Evolutionary conservation across 176 grass and related monocot species (phyloP).

Genomic region (Sorghum bicolor): DNA sequence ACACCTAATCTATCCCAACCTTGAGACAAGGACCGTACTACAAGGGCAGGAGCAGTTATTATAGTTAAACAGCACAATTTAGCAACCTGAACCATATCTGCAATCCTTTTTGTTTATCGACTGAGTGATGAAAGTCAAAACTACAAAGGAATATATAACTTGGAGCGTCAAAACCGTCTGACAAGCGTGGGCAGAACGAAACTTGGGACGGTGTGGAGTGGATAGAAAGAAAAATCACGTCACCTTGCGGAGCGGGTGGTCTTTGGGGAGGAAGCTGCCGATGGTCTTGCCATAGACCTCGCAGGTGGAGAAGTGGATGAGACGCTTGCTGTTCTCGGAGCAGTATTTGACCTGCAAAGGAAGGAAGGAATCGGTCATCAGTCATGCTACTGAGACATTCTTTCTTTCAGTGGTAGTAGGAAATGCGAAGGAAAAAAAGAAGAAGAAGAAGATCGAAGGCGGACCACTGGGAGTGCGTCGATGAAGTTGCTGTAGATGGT

Average conservation of each 20-base stretch:
- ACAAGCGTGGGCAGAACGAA: too few relatives aligned
- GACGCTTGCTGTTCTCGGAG: constrained; percentile 93
- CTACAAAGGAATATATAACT: neutral
- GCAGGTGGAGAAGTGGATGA: constrained; percentile 99
- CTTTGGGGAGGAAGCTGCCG: constrained; percentile 94
- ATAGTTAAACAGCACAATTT: constrained; percentile 1
- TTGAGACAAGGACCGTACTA: neutral
- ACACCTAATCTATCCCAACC: constrained; percentile 24
- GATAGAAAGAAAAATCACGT: neutral
- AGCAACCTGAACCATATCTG: constrained; percentile 15
- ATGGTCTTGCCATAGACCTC: constrained; percentile 98
- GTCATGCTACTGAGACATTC: neutral
- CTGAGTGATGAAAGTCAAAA: neutral
- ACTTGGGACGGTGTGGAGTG: neutral
- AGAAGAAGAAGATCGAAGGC: neutral
- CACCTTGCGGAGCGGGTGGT: constrained; percentile 90
- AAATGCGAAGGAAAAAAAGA: neutral
- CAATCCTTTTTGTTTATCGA: neutral
- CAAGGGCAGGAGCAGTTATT: neutral
- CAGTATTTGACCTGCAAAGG: constrained; percentile 81
- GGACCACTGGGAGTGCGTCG: constrained; percentile 92
- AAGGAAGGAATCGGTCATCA: neutral
- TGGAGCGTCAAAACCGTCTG: too few relatives aligned
- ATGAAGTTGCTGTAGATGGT: constrained; percentile 99
- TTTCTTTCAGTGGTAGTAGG: neutral